phyloP scores from a whole-genome alignment of 495 filamentous ascomycete genomes.

The Jackrogersella multiformis region DNA sequence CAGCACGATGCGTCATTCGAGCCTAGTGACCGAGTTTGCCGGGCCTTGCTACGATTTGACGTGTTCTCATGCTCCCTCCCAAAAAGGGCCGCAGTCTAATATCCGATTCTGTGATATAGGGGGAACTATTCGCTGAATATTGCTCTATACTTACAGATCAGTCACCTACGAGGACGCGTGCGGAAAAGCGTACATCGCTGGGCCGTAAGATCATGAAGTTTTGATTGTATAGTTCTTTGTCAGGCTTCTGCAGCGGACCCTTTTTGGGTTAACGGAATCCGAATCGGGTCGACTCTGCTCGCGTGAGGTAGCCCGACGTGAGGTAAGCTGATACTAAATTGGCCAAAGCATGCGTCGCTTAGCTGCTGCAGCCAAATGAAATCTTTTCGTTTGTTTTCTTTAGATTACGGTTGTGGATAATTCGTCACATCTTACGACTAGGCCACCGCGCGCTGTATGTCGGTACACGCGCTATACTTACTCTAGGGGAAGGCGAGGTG shows the following conservation, averaged over 20 bases:
- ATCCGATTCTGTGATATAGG: constrained; percentile 21
- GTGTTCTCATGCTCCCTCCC: not conserved
- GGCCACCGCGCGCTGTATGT: not conserved
- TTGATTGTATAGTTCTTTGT: constrained; percentile 38
- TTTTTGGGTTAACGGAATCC: constrained; percentile 37
- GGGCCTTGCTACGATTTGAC: constrained; percentile 5
- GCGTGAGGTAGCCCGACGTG: constrained; percentile 39
- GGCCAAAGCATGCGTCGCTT: constrained; percentile 30
- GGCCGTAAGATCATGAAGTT: constrained; percentile 24
- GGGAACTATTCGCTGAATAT: constrained; percentile 37
- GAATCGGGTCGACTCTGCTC: constrained; percentile 39
- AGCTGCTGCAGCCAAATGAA: constrained; percentile 36
- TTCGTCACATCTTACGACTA: constrained; percentile 31
- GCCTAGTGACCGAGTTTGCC: constrained; percentile 19
- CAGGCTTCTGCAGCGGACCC: constrained; percentile 39
- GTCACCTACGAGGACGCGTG: constrained; percentile 22
- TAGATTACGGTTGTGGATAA: constrained; percentile 26
- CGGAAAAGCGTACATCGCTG: constrained; percentile 14
- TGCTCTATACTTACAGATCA: constrained; percentile 25
- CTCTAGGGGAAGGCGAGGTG: not conserved
- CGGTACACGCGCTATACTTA: constrained; percentile 18
- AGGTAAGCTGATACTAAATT: constrained; percentile 41
- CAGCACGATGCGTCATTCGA: constrained; percentile 33
- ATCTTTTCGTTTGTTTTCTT: constrained; percentile 3
- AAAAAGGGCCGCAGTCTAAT: constrained; percentile 12